A percentile compares a stretch with the other conserved stretches of the same genome.
phyloP scores from a whole-genome alignment of 257 asterid species.

The Orobanche coerulescens region DNA sequence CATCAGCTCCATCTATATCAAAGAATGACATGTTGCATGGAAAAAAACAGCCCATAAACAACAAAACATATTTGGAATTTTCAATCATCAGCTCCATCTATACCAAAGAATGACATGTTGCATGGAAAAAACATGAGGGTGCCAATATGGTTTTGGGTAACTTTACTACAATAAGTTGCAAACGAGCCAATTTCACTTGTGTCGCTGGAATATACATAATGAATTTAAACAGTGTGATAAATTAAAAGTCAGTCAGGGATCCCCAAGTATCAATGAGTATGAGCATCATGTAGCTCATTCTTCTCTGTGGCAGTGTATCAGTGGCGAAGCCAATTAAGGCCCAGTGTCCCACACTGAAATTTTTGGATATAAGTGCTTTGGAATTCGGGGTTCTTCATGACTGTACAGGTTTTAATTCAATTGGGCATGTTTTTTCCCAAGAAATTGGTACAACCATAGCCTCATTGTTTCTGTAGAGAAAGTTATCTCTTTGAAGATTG shows the following conservation, averaged over 20 bases:
- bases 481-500: too few relatives aligned
- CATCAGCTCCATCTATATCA: conserved; percentile 2
- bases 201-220: background rate
- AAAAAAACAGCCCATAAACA: conserved; percentile 9
- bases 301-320: background rate
- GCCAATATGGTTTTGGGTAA: background rate
- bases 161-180: conserved; percentile 8
- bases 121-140: background rate
- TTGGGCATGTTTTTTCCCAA: too few relatives aligned
- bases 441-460: too few relatives aligned
- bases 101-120: background rate
- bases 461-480: too few relatives aligned
- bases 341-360: too few relatives aligned
- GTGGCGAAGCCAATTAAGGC: too few relatives aligned
- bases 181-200: background rate
- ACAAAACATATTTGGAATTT: conserved; percentile 5
- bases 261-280: conserved; percentile 4
- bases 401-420: too few relatives aligned
- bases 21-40: background rate
- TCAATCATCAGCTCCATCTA: conserved; percentile 2
- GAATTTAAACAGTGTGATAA: background rate
- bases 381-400: too few relatives aligned
- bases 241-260: conserved; percentile 1
- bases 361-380: too few relatives aligned
- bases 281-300: background rate